These are phyloP conservation scores for Fusarium staphyleae DNA, from an alignment of 2,329 filamentous ascomycete genomes.

Conservation along the genomic window DNA sequence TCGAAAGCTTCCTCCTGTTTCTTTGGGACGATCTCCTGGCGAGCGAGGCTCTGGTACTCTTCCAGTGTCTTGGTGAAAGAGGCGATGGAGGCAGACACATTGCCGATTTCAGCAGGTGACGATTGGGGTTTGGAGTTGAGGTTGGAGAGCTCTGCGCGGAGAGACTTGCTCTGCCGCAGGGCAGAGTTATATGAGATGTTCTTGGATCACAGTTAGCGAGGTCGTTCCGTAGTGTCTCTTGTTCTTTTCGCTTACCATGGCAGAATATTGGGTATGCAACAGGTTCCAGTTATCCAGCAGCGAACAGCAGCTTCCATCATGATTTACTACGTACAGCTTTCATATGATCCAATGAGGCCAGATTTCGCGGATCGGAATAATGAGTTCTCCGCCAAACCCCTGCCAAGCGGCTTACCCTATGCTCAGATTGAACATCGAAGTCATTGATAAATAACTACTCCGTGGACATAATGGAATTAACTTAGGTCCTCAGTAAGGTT, in stretches of 20 bases:
- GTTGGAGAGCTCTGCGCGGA: constrained; percentile 77
- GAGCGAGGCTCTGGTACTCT: constrained; percentile 85
- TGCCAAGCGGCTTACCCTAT: constrained; percentile 16
- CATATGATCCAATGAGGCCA: constrained; percentile 37
- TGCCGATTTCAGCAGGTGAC: constrained; percentile 64
- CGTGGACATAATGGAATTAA: too few relatives aligned
- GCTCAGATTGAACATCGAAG: too few relatives aligned
- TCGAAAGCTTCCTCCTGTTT: constrained; percentile 93
- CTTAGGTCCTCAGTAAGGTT: too few relatives aligned
- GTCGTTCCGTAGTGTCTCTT: background rate
- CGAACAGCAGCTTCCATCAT: constrained; percentile 33
- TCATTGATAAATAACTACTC: too few relatives aligned
- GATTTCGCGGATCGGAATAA: constrained; percentile 39
- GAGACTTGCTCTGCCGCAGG: constrained; percentile 81
- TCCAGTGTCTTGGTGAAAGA: constrained; percentile 89
- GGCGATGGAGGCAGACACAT: constrained; percentile 79
- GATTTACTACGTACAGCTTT: constrained; percentile 21
- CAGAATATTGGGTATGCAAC: constrained; percentile 36
- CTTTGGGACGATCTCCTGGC: constrained; percentile 85
- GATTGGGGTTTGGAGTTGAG: constrained; percentile 71
- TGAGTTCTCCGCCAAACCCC: constrained; percentile 1
- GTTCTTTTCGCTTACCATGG: constrained; percentile 39
- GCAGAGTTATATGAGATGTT: constrained; percentile 87
- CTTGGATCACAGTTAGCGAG: constrained; percentile 49
- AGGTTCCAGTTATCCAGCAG: constrained; percentile 16